phyloP scores from a whole-genome alignment of 805 yeast species.

The Candida ascalaphidarum region DNA sequence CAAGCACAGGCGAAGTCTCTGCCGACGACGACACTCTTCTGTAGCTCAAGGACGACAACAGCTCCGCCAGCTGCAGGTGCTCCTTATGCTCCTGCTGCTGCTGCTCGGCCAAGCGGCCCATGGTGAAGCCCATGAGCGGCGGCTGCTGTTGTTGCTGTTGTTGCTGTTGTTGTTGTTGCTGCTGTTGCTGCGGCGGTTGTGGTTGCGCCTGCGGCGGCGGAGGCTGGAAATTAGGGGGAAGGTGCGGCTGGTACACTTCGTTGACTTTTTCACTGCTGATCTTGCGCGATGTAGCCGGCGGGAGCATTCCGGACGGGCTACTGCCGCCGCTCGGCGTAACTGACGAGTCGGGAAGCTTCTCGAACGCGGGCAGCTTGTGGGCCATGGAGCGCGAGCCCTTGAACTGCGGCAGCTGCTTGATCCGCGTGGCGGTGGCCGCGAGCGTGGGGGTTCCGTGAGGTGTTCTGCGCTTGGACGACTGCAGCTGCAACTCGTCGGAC shows the following conservation, averaged over 20 bases:
- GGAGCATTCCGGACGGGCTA: too few species aligned
- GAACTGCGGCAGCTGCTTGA: slow-evolving; percentile 31
- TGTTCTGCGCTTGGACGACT: slow-evolving; percentile 25
- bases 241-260: too few species aligned
- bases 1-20: slow-evolving; percentile 10
- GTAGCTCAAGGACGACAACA: background rate
- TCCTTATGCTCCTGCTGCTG: slow-evolving; percentile 3
- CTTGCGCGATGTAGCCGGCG: too few species aligned
- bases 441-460: slow-evolving; percentile 37
- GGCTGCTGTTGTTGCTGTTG: slow-evolving; percentile 4
- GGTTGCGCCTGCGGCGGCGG: too few species aligned
- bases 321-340: too few species aligned
- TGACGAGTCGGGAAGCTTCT: slow-evolving; percentile 8
- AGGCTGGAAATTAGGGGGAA: too few species aligned
- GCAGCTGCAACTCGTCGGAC: slow-evolving; percentile 12
- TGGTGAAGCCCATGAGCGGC: slow-evolving; percentile 38
- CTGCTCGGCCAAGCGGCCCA: slow-evolving; percentile 36
- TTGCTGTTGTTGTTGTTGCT: too few species aligned
- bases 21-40: background rate
- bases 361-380: slow-evolving; percentile 3
- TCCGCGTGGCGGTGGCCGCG: slow-evolving; percentile 11
- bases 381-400: slow-evolving; percentile 21
- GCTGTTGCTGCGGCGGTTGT: too few species aligned
- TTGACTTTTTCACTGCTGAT: too few species aligned
- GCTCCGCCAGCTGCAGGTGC: background rate